These are phyloP conservation scores for Boletellus emodensis DNA, from an alignment of 768 basidiomycete genomes.

Conservation along the genomic window DNA sequence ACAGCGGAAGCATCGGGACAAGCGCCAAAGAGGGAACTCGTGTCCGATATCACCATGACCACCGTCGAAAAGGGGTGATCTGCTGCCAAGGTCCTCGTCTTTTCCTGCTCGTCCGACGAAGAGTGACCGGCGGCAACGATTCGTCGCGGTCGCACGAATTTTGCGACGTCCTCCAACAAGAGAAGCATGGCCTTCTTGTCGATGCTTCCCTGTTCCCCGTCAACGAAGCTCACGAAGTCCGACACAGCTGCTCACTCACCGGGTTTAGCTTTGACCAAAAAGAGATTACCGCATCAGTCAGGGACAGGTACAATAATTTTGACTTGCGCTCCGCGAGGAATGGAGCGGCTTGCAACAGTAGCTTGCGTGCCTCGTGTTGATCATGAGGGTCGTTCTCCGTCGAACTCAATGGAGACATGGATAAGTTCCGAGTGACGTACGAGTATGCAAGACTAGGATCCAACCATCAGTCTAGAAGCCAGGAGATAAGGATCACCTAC, in stretches of 20 bases:
- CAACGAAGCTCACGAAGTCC: conserved; percentile 1
- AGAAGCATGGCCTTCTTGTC: conserved; percentile 43
- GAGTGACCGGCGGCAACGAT: conserved; percentile 13
- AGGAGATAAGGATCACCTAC: conserved; percentile 40
- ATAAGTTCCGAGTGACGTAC: conserved; percentile 60
- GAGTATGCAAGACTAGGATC: conserved; percentile 60
- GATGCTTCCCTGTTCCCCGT: conserved; percentile 29
- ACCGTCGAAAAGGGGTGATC: conserved; percentile 14
- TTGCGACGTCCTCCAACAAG: conserved; percentile 53
- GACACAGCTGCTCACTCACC: conserved; percentile 14
- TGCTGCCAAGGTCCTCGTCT: background rate
- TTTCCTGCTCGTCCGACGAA: background rate
- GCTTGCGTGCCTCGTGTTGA: conserved; percentile 40
- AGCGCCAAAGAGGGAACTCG: conserved; percentile 18
- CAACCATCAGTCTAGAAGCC: background rate
- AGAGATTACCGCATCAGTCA: conserved; percentile 54
- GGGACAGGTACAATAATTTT: conserved; percentile 44
- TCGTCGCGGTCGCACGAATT: conserved; percentile 47
- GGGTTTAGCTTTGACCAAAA: conserved; percentile 61
- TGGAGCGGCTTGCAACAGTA: conserved; percentile 54
- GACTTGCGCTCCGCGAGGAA: conserved; percentile 63
- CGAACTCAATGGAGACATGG: conserved; percentile 52
- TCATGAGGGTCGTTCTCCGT: conserved; percentile 40
- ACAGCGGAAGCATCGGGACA: background rate
- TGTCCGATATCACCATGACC: conserved; percentile 28